Conservation (phyloP, 208 protist species). For the Wallacemonas sp. region DNA sequence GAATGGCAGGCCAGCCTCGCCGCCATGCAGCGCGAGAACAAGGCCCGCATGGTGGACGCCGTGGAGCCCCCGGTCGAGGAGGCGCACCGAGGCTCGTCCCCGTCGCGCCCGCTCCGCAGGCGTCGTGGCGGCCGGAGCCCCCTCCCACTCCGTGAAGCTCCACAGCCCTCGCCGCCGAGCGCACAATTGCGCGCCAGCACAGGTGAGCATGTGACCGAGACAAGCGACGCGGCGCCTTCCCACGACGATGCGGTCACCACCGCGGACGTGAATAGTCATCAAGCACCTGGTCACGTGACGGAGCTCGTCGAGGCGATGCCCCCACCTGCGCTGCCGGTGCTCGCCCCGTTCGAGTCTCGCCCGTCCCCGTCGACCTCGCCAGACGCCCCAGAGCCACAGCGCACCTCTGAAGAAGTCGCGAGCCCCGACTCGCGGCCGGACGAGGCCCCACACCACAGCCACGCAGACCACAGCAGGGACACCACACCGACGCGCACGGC, state of each 20-base stretch:
- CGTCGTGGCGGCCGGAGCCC: neutral
- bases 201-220: neutral
- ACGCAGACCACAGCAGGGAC: too few species aligned
- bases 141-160: neutral
- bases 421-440: too few species aligned
- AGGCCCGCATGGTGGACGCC: conserved; percentile 46
- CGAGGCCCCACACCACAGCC: neutral
- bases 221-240: neutral
- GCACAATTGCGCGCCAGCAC: neutral
- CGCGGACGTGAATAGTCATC: too few species aligned
- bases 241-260: too few species aligned
- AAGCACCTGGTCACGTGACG: too few species aligned
- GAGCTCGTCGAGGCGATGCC: too few species aligned
- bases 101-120: conserved; percentile 8
- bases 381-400: too few species aligned
- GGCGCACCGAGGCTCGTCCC: conserved; percentile 10
- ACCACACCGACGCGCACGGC: too few species aligned
- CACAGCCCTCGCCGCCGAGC: neutral
- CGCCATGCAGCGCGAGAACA: conserved; percentile 77
- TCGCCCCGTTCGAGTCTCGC: too few species aligned
- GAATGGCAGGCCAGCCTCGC: conserved; percentile 54
- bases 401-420: too few species aligned
- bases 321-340: too few species aligned
- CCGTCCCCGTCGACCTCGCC: neutral
- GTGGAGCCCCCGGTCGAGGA: conserved; percentile 18